A percentile compares a stretch with the other conserved stretches of the same genome.
phyloP scores from a whole-genome alignment of 345 rosid genomes.

The Erodium maritimum region DNA sequence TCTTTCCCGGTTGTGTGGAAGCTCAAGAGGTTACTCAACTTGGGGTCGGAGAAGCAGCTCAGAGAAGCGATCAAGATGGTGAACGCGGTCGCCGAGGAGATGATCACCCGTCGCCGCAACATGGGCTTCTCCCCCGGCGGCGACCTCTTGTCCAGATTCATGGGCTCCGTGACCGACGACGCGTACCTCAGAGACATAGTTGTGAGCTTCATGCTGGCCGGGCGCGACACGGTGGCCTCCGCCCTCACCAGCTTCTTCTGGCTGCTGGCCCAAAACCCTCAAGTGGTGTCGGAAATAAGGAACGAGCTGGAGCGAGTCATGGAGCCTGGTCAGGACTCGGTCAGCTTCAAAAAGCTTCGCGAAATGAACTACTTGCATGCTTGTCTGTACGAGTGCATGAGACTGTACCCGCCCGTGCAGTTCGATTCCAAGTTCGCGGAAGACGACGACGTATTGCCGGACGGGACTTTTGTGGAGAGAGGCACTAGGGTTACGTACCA shows the following conservation, averaged over 20 bases:
- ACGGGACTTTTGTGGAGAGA: slow-evolving; percentile 31
- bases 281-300: slow-evolving; percentile 31
- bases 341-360: slow-evolving; percentile 24
- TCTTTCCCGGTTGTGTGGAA: slow-evolving; percentile 37
- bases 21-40: slow-evolving; percentile 23
- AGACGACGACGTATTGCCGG: slow-evolving; percentile 50
- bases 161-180: slow-evolving; percentile 34
- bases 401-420: slow-evolving; percentile 67
- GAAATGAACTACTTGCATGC: slow-evolving; percentile 55
- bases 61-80: slow-evolving; percentile 35
- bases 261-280: slow-evolving; percentile 30
- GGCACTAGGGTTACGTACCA: slow-evolving; percentile 50
- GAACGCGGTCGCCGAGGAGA: slow-evolving; percentile 25
- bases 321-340: slow-evolving; percentile 17
- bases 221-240: slow-evolving; percentile 53
- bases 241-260: slow-evolving; percentile 48
- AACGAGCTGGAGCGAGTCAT: slow-evolving; percentile 38
- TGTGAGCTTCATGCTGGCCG: slow-evolving; percentile 44
- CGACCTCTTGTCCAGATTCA: slow-evolving; percentile 49
- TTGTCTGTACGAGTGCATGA: slow-evolving; percentile 43
- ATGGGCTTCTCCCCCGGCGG: slow-evolving; percentile 18
- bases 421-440: slow-evolving; percentile 56
- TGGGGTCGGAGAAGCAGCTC: slow-evolving; percentile 41
- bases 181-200: slow-evolving; percentile 46
- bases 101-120: slow-evolving; percentile 26